phyloP scores from a whole-genome alignment of 495 filamentous ascomycete species.

The Penicillium pulvis region DNA sequence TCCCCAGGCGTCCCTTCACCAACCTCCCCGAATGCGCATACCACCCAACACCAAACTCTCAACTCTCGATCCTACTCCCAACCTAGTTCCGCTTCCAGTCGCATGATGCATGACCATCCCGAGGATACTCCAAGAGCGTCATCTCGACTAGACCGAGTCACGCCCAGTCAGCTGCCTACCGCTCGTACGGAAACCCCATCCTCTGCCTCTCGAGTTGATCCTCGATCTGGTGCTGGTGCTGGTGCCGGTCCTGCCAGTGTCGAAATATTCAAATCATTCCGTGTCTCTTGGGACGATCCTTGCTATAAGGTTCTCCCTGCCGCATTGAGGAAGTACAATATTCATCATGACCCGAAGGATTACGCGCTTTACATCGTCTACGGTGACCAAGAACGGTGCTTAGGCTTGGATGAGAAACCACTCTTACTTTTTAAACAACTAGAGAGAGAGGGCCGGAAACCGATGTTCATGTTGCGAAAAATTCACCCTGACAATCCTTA shows the following conservation, averaged over 20 bases:
- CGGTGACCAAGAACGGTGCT: slow-evolving; percentile 92
- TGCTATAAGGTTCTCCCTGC: slow-evolving; percentile 97
- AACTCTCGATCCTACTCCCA: slow-evolving; percentile 53
- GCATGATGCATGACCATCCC: slow-evolving; percentile 45
- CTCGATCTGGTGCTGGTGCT: slow-evolving; percentile 42
- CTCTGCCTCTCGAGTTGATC: slow-evolving; percentile 47
- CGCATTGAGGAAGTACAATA: slow-evolving; percentile 96
- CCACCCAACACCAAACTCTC: slow-evolving; percentile 48
- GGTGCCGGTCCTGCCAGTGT: slow-evolving; percentile 53
- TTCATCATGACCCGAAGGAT: slow-evolving; percentile 93
- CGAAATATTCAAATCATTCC: slow-evolving; percentile 98
- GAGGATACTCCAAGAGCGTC: slow-evolving; percentile 39
- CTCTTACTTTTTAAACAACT: slow-evolving; percentile 96
- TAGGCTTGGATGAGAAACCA: slow-evolving; percentile 89
- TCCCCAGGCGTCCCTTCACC: slow-evolving; percentile 79
- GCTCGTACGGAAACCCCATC: slow-evolving; percentile 40
- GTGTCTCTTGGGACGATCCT: slow-evolving; percentile 95
- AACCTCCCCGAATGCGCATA: slow-evolving; percentile 68
- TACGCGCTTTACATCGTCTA: slow-evolving; percentile 98
- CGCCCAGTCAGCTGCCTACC: slow-evolving; percentile 42
- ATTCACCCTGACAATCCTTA: slow-evolving; percentile 36
- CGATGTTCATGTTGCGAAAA: slow-evolving; percentile 97
- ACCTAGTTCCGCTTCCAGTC: slow-evolving; percentile 30
- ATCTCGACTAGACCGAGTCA: slow-evolving; percentile 39
- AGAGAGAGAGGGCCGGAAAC: slow-evolving; percentile 93